These are phyloP conservation scores for Tremellales sp. DNA, from an alignment of 1,284 basidiomycete species.

Conservation along the genomic window DNA sequence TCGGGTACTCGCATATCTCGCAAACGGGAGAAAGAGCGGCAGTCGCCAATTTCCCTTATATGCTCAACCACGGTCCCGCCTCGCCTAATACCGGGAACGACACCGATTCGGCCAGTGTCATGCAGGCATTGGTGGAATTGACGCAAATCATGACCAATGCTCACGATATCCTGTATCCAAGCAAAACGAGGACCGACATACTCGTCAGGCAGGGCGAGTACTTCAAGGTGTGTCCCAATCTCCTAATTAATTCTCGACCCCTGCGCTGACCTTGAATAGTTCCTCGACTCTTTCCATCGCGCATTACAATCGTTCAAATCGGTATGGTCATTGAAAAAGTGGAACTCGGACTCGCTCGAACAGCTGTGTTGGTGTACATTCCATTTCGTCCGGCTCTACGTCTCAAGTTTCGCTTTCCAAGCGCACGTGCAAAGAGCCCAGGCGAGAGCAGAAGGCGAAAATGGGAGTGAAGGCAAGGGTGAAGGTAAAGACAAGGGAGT, in stretches of 20 bases:
- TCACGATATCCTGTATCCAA: slow-evolving; percentile 50
- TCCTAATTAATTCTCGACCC: slow-evolving; percentile 5
- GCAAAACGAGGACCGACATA: slow-evolving; percentile 41
- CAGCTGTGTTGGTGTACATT: slow-evolving; percentile 44
- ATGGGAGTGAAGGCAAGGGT: background rate
- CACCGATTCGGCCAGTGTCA: slow-evolving; percentile 34
- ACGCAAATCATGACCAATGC: slow-evolving; percentile 50
- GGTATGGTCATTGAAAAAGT: slow-evolving; percentile 25
- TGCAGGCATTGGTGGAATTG: slow-evolving; percentile 45
- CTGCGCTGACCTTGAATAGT: background rate
- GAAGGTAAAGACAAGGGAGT: slow-evolving; percentile 2
- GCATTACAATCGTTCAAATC: slow-evolving; percentile 15
- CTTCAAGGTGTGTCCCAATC: slow-evolving; percentile 35
- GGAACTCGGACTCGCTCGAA: slow-evolving; percentile 21
- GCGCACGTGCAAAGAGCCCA: slow-evolving; percentile 49
- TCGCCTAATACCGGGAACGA: slow-evolving; percentile 10
- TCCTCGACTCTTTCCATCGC: slow-evolving; percentile 15
- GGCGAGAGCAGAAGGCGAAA: slow-evolving; percentile 35
- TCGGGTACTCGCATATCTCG: slow-evolving; percentile 40
- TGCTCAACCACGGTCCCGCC: slow-evolving; percentile 25
- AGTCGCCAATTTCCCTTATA: slow-evolving; percentile 45
- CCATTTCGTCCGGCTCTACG: slow-evolving; percentile 50
- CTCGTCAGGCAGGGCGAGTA: slow-evolving; percentile 49
- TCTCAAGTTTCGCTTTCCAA: slow-evolving; percentile 49
- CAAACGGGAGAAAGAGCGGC: slow-evolving; percentile 45